phyloP scores from a whole-genome alignment of 768 basidiomycete species.

The Coprinellus micaceus region DNA sequence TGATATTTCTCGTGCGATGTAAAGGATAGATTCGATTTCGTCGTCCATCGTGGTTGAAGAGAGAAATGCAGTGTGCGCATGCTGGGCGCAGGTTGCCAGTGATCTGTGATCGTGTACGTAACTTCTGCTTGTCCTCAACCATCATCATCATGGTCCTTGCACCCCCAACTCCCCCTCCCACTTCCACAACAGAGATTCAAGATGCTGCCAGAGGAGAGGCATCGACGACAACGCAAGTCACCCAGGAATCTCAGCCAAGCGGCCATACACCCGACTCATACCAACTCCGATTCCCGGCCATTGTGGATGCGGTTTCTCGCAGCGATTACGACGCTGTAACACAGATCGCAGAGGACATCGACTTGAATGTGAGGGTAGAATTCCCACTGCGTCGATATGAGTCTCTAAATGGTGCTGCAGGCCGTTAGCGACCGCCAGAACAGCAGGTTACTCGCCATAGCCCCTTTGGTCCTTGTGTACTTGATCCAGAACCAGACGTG shows the following conservation, averaged over 20 bases:
- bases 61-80: background rate
- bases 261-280: slow-evolving; percentile 32
- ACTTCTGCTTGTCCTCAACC: background rate
- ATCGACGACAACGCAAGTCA: background rate
- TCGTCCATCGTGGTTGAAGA: slow-evolving; percentile 41
- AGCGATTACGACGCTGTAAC: slow-evolving; percentile 42
- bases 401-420: slow-evolving; percentile 24
- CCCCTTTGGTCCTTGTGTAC: slow-evolving; percentile 63
- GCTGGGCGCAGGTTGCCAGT: background rate
- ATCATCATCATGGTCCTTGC: slow-evolving; percentile 47
- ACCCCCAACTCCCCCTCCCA: slow-evolving; percentile 62
- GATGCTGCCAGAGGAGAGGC: slow-evolving; percentile 40
- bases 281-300: slow-evolving; percentile 40
- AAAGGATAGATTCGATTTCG: slow-evolving; percentile 86
- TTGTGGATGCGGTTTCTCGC: slow-evolving; percentile 42
- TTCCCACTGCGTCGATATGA: background rate
- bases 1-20: slow-evolving; percentile 87
- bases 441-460: slow-evolving; percentile 49
- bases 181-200: slow-evolving; percentile 51
- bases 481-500: slow-evolving; percentile 63
- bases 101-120: background rate
- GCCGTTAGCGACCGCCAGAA: slow-evolving; percentile 29
- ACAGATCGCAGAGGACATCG: slow-evolving; percentile 46
- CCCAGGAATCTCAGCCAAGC: slow-evolving; percentile 9
- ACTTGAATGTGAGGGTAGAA: slow-evolving; percentile 45